Conservation (phyloP, 176 grass and related monocot genomes). For the Puya raimondii region DNA sequence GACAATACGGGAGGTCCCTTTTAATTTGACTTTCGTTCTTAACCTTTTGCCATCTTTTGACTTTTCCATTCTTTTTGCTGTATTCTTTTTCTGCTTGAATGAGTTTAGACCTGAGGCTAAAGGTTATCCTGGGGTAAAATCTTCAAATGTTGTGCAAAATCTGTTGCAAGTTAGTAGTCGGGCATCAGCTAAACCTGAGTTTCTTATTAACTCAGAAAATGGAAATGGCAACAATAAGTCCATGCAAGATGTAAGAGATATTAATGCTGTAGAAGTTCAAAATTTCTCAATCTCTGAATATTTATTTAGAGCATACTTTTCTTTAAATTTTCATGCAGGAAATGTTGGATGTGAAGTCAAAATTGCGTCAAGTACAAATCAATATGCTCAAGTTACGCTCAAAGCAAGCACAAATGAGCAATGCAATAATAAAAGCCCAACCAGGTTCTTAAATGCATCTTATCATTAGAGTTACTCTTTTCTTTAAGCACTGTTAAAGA, state of each 20-base stretch:
- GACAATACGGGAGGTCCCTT: too few species aligned
- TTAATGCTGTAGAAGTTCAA: neutral
- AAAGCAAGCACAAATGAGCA: slow-evolving; percentile 36
- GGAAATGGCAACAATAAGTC: slow-evolving; percentile 31
- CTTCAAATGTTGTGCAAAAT: slow-evolving; percentile 11
- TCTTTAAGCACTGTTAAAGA: neutral
- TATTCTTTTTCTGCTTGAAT: neutral
- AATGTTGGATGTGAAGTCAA: slow-evolving; percentile 51
- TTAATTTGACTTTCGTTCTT: too few species aligned
- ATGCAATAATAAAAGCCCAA: slow-evolving; percentile 27
- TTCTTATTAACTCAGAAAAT: slow-evolving; percentile 24
- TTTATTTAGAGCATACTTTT: neutral
- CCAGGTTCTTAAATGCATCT: slow-evolving; percentile 27
- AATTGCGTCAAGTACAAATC: slow-evolving; percentile 46
- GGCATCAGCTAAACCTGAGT: slow-evolving; percentile 27
- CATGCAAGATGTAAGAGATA: slow-evolving; percentile 37
- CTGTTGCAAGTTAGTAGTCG: slow-evolving; percentile 21
- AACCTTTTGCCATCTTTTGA: too few species aligned
- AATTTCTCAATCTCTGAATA: neutral
- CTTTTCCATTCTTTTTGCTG: too few species aligned
- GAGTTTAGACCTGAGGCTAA: slow-evolving; percentile 28
- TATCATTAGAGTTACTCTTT: neutral
- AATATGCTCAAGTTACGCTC: slow-evolving; percentile 53
- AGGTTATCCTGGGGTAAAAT: slow-evolving; percentile 14
- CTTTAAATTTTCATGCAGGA: slow-evolving; percentile 40